Evolutionary conservation across 2,329 filamentous ascomycete species (phyloP).

Genomic region (Emergomyces africanus): DNA sequence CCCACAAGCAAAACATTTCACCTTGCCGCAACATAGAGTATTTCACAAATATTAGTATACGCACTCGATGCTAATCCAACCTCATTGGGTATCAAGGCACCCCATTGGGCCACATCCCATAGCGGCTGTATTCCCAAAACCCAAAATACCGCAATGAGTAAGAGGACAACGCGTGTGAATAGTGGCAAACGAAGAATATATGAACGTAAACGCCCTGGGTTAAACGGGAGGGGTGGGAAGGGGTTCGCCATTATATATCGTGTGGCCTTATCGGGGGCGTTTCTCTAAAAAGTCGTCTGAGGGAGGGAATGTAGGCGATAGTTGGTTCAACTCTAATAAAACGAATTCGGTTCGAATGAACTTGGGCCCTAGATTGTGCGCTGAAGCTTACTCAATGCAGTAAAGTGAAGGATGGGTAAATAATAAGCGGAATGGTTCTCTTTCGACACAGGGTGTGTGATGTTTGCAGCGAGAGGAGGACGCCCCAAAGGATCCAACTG

Average conservation of each 20-base stretch:
- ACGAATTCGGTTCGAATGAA: not conserved
- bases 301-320: not conserved
- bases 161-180: conserved; percentile 61
- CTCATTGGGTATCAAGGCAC: conserved; percentile 63
- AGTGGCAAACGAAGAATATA: conserved; percentile 79
- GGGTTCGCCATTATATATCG: conserved; percentile 32
- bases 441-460: not conserved
- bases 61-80: conserved; percentile 58
- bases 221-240: conserved; percentile 48
- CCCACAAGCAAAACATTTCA: not conserved
- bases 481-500: not conserved
- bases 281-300: too few relatives aligned
- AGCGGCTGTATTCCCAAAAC: conserved; percentile 53
- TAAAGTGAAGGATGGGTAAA: not conserved
- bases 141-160: conserved; percentile 57
- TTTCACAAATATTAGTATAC: conserved; percentile 21
- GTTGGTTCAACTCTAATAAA: not conserved
- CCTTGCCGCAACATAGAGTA: not conserved
- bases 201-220: conserved; percentile 59
- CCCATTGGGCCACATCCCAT: conserved; percentile 66
- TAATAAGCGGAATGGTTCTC: not conserved
- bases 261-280: too few relatives aligned
- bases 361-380: not conserved
- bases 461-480: not conserved
- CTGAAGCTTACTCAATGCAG: not conserved